phyloP scores from a whole-genome alignment of 2,329 filamentous ascomycete genomes.

The Penicillium sp. region DNA sequence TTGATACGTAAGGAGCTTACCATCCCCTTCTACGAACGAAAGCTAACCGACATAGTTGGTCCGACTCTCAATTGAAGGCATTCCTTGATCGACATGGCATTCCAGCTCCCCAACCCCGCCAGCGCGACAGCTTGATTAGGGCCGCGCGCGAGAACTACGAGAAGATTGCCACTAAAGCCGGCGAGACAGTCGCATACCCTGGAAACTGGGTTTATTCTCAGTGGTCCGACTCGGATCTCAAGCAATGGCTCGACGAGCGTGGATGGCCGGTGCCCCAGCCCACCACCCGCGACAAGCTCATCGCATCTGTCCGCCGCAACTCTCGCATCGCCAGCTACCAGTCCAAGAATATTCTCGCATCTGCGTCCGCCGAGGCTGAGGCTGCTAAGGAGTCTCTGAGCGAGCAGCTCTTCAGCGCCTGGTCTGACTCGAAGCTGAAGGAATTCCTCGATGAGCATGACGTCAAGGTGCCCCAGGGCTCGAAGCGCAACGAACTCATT shows the following conservation, averaged over 20 bases:
- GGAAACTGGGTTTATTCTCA: constrained; percentile 90
- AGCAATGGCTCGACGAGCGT: constrained; percentile 86
- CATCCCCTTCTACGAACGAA: background rate
- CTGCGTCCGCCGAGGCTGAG: constrained; percentile 62
- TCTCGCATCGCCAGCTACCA: constrained; percentile 73
- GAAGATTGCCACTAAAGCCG: constrained; percentile 65
- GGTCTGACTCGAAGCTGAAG: constrained; percentile 87
- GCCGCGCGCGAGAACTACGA: constrained; percentile 80
- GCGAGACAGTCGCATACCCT: constrained; percentile 79
- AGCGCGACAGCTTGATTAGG: constrained; percentile 75
- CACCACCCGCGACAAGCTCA: constrained; percentile 75
- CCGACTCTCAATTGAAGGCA: constrained; percentile 86
- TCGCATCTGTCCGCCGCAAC: constrained; percentile 87
- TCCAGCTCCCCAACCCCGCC: constrained; percentile 80
- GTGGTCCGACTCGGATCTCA: constrained; percentile 91
- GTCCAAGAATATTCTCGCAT: constrained; percentile 57
- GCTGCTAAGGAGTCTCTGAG: constrained; percentile 70
- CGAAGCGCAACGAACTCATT: constrained; percentile 81
- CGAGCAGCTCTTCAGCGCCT: constrained; percentile 80
- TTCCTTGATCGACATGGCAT: constrained; percentile 88
- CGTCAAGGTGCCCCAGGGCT: constrained; percentile 86
- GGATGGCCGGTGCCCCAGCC: constrained; percentile 85
- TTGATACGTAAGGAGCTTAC: constrained; percentile 61
- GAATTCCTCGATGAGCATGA: constrained; percentile 88
- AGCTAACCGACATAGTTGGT: constrained; percentile 59